Conservation (phyloP, 1,284 basidiomycete species). For the Sporisorium iseilematis-ciliati region DNA sequence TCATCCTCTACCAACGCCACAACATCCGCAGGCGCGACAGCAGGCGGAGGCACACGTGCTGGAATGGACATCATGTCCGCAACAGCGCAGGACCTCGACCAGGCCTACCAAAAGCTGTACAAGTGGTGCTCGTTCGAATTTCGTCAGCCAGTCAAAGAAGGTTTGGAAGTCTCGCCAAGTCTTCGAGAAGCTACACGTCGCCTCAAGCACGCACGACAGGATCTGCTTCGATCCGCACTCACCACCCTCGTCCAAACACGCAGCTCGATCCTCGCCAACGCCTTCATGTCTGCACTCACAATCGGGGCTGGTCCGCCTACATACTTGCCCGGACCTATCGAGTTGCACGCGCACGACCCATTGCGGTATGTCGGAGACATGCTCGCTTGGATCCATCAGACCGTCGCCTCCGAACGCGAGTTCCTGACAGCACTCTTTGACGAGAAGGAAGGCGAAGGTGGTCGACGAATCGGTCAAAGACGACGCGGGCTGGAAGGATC, state of each 20-base stretch:
- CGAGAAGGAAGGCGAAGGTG: slow-evolving; percentile 72
- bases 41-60: slow-evolving; percentile 40
- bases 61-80: slow-evolving; percentile 80
- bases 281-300: slow-evolving; percentile 88
- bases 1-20: slow-evolving; percentile 76
- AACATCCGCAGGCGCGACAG: slow-evolving; percentile 82
- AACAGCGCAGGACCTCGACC: slow-evolving; percentile 79
- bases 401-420: slow-evolving; percentile 92
- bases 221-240: slow-evolving; percentile 73
- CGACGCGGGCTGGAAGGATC: slow-evolving; percentile 53
- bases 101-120: slow-evolving; percentile 87
- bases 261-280: slow-evolving; percentile 80
- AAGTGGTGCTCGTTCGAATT: slow-evolving; percentile 89
- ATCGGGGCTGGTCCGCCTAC: slow-evolving; percentile 81
- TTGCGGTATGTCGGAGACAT: slow-evolving; percentile 96
- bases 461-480: slow-evolving; percentile 47
- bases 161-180: slow-evolving; percentile 79
- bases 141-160: slow-evolving; percentile 73
- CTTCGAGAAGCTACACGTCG: slow-evolving; percentile 82
- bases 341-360: slow-evolving; percentile 96
- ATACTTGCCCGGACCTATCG: slow-evolving; percentile 90
- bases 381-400: slow-evolving; percentile 98
- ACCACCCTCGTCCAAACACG: slow-evolving; percentile 83
- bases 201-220: slow-evolving; percentile 77
- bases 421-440: slow-evolving; percentile 59